Conservation (phyloP, 2,329 filamentous ascomycete genomes). For the Sordariomycetes sp. region DNA sequence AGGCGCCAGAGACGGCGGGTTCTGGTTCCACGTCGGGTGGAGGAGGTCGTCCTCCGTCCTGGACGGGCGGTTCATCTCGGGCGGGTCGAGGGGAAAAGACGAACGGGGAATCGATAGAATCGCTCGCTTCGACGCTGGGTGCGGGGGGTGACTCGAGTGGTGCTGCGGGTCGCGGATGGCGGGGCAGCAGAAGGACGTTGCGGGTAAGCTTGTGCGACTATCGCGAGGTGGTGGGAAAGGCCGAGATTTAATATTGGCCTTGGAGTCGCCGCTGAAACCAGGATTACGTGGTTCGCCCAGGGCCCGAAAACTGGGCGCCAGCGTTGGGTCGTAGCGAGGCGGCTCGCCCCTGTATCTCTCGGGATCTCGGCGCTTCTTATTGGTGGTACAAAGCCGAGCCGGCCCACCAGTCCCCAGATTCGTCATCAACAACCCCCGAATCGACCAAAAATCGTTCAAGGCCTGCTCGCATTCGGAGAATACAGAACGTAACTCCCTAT, state of each 20-base stretch:
- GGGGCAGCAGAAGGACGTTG: not conserved
- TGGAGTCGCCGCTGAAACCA: not conserved
- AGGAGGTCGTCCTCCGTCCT: slow-evolving; percentile 35
- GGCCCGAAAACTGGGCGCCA: too few species aligned
- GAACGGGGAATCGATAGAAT: not conserved
- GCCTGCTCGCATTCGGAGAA: too few species aligned
- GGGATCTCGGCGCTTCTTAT: too few species aligned
- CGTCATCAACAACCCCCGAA: too few species aligned
- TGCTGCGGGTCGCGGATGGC: not conserved
- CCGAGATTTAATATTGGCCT: not conserved
- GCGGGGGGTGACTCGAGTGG: not conserved
- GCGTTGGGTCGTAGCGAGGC: too few species aligned
- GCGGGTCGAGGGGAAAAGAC: not conserved
- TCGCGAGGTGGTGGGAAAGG: not conserved
- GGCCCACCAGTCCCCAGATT: too few species aligned
- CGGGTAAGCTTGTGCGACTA: not conserved
- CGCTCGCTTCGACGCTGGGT: not conserved
- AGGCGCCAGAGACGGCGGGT: slow-evolving; percentile 31
- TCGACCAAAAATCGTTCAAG: too few species aligned
- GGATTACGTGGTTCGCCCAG: too few species aligned
- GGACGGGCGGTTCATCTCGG: slow-evolving; percentile 39
- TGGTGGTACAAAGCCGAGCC: too few species aligned
- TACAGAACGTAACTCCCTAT: too few species aligned
- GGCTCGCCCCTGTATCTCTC: too few species aligned
- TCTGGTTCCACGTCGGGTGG: slow-evolving; percentile 40